Conservation (phyloP, 1,284 basidiomycete species). For the Rhodofomes roseus region DNA sequence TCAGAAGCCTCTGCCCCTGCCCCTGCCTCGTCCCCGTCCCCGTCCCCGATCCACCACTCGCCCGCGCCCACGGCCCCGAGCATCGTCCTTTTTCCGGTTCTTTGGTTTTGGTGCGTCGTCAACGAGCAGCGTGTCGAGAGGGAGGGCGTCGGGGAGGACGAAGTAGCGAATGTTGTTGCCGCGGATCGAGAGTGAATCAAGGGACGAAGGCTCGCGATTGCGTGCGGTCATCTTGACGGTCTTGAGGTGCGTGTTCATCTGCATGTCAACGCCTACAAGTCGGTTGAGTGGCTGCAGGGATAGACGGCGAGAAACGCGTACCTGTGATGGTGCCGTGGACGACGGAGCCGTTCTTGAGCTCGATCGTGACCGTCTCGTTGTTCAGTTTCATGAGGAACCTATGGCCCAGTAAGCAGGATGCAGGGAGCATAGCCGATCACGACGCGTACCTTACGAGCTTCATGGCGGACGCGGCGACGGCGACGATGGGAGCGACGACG, state of each 20-base stretch:
- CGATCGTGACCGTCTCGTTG: constrained; percentile 98
- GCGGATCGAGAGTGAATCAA: constrained; percentile 88
- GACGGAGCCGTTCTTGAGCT: constrained; percentile 96
- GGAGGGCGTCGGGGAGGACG: constrained; percentile 93
- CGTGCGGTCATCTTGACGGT: constrained; percentile 94
- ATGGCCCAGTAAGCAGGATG: constrained; percentile 4
- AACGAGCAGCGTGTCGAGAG: constrained; percentile 93
- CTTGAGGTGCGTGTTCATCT: constrained; percentile 98
- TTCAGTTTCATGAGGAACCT: constrained; percentile 99
- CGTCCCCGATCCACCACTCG: constrained; percentile 44
- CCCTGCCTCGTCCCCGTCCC: constrained; percentile 41
- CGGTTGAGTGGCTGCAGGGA: neutral
- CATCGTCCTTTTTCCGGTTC: constrained; percentile 76
- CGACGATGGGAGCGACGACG: neutral
- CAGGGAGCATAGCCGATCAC: constrained; percentile 1
- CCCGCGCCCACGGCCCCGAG: constrained; percentile 62
- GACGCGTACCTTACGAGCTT: constrained; percentile 48
- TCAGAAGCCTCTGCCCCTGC: constrained; percentile 26
- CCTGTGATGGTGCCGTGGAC: constrained; percentile 98
- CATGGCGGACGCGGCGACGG: constrained; percentile 28
- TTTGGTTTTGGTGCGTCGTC: constrained; percentile 98
- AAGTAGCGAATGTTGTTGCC: constrained; percentile 95
- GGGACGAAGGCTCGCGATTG: constrained; percentile 78
- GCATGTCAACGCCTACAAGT: constrained; percentile 83
- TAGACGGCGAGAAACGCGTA: constrained; percentile 33